Conservation (phyloP, 2,329 filamentous ascomycete genomes). For the Nothophoma quercina region DNA sequence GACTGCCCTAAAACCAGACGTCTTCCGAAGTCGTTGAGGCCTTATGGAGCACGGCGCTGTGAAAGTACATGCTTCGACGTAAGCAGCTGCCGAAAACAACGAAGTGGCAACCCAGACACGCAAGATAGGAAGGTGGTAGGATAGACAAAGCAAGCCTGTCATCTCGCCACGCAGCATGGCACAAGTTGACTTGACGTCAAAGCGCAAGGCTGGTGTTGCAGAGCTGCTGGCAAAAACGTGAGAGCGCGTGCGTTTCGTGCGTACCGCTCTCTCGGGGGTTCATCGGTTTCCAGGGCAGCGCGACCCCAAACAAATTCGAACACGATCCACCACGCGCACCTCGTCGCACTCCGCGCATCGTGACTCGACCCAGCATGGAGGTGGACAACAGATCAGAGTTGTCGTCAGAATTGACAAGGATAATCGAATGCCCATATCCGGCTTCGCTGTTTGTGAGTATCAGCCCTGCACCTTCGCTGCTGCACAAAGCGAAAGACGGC, state of each 20-base stretch:
- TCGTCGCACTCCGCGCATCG: slow-evolving; percentile 10
- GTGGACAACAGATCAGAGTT: slow-evolving; percentile 34
- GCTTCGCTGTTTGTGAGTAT: slow-evolving; percentile 58
- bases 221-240: slow-evolving; percentile 7
- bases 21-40: slow-evolving; percentile 12
- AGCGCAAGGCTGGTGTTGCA: not conserved
- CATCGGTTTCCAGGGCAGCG: slow-evolving; percentile 29
- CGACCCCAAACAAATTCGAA: slow-evolving; percentile 24
- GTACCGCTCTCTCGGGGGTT: slow-evolving; percentile 15
- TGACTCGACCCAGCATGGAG: slow-evolving; percentile 25
- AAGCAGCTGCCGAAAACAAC: slow-evolving; percentile 27
- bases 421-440: slow-evolving; percentile 59
- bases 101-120: slow-evolving; percentile 11
- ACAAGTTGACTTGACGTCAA: not conserved
- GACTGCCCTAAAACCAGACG: slow-evolving; percentile 7
- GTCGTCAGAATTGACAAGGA: slow-evolving; percentile 54
- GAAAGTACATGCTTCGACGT: not conserved
- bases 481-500: slow-evolving; percentile 33
- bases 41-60: slow-evolving; percentile 4
- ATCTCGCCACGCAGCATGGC: not conserved
- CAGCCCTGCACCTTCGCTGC: slow-evolving; percentile 15
- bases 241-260: slow-evolving; percentile 12
- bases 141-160: slow-evolving; percentile 3
- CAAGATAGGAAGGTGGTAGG: slow-evolving; percentile 10
- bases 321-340: slow-evolving; percentile 20